Conservation (phyloP, 1,284 basidiomycete genomes). For the Violaceomyces palustris region DNA sequence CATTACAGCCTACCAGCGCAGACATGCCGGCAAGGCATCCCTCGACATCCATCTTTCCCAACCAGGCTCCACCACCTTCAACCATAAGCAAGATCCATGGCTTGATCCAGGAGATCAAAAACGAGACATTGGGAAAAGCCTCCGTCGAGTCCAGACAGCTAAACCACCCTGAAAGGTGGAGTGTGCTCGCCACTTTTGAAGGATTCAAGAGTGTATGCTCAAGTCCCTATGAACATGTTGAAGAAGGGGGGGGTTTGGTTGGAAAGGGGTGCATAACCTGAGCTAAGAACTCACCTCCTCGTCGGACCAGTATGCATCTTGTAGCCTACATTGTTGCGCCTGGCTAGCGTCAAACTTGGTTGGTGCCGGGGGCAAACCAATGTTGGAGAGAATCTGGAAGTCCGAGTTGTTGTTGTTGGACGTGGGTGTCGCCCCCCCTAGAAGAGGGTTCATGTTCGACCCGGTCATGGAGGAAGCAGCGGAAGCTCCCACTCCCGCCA, state of each 20-base stretch:
- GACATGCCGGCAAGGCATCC: too few relatives aligned
- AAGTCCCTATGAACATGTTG: background rate
- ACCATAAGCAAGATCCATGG: too few relatives aligned
- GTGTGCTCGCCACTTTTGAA: too few relatives aligned
- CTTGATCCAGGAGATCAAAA: too few relatives aligned
- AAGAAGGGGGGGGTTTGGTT: too few relatives aligned
- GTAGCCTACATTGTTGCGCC: slow-evolving; percentile 62
- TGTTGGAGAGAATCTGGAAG: slow-evolving; percentile 4
- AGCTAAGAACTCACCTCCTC: slow-evolving; percentile 62
- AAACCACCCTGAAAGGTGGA: too few relatives aligned
- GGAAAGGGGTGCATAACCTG: slow-evolving; percentile 2
- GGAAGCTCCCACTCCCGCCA: slow-evolving; percentile 28
- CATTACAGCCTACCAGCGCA: too few relatives aligned
- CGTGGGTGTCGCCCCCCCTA: slow-evolving; percentile 6
- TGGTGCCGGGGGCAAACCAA: slow-evolving; percentile 40
- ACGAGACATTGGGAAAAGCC: too few relatives aligned
- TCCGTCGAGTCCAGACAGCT: too few relatives aligned
- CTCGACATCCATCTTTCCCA: too few relatives aligned
- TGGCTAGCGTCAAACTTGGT: slow-evolving; percentile 42
- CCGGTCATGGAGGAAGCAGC: slow-evolving; percentile 12
- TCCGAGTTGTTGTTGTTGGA: background rate
- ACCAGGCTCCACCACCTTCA: too few relatives aligned
- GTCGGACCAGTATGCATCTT: slow-evolving; percentile 98
- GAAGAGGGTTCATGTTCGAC: slow-evolving; percentile 7
- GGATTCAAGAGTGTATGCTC: slow-evolving; percentile 7